These are phyloP conservation scores for Colletotrichum scovillei DNA, from an alignment of 2,329 filamentous ascomycete species.

Conservation along the genomic window DNA sequence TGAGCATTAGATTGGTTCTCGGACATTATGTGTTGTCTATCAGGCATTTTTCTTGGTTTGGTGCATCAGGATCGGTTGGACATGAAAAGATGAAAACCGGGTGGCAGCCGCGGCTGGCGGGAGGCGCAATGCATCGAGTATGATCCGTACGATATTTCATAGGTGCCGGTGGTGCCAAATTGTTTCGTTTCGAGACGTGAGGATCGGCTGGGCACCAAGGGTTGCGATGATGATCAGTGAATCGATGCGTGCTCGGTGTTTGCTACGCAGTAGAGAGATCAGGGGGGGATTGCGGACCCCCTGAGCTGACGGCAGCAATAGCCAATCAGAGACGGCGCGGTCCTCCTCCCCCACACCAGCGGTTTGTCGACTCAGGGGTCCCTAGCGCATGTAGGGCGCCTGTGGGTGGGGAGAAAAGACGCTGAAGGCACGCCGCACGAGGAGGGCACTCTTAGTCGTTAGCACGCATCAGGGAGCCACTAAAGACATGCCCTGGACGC, in stretches of 20 bases:
- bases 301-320: not conserved
- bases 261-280: not conserved
- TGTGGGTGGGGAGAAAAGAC: conserved; percentile 27
- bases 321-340: conserved; percentile 18
- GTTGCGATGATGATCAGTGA: conserved; percentile 3
- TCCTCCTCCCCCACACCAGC: conserved; percentile 15
- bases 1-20: conserved; percentile 35
- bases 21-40: not conserved
- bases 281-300: conserved; percentile 16
- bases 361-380: conserved; percentile 25
- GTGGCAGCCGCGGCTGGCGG: conserved; percentile 5
- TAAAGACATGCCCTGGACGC: conserved; percentile 24
- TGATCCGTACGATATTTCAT: not conserved
- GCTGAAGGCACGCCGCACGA: not conserved
- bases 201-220: conserved; percentile 26
- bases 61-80: conserved; percentile 16
- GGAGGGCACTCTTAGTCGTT: not conserved
- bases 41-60: not conserved
- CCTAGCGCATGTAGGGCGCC: conserved; percentile 23
- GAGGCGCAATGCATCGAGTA: not conserved
- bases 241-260: conserved; percentile 16
- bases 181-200: conserved; percentile 32
- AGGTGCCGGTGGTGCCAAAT: not conserved
- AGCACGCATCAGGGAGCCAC: conserved; percentile 13
- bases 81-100: not conserved